Conservation (phyloP, 179 eudicot species). For the Vitellaria paradoxa region DNA sequence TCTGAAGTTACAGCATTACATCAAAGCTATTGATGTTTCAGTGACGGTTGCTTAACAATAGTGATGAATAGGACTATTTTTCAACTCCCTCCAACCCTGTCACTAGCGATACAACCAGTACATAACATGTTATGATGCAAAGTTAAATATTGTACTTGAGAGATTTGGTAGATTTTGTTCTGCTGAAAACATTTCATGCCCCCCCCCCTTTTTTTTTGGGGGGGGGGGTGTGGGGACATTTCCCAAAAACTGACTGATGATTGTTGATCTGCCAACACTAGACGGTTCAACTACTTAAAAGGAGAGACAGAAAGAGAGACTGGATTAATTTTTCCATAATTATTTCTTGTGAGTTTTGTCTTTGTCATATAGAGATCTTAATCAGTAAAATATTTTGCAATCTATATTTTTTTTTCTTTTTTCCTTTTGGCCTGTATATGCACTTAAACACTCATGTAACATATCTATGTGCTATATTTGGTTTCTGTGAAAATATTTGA, state of each 20-base stretch:
- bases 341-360: not conserved
- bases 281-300: not conserved
- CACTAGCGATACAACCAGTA: not conserved
- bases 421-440: too few species aligned
- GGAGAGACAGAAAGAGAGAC: not conserved
- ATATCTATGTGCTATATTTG: not conserved
- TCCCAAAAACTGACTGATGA: not conserved
- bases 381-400: too few species aligned
- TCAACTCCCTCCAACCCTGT: not conserved
- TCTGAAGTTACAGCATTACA: not conserved
- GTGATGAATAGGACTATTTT: too few species aligned
- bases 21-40: not conserved
- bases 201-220: not conserved
- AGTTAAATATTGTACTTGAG: not conserved
- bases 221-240: not conserved
- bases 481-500: constrained; percentile 14
- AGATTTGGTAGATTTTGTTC: not conserved
- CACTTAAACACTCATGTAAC: too few species aligned
- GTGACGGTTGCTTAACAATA: too few species aligned
- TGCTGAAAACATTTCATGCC: not conserved
- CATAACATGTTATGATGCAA: not conserved
- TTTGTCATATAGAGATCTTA: too few species aligned
- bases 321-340: not conserved
- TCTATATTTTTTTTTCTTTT: too few species aligned
- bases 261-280: not conserved